phyloP scores from a whole-genome alignment of 2,329 filamentous ascomycete genomes.

The Xenoacremonium recifei region DNA sequence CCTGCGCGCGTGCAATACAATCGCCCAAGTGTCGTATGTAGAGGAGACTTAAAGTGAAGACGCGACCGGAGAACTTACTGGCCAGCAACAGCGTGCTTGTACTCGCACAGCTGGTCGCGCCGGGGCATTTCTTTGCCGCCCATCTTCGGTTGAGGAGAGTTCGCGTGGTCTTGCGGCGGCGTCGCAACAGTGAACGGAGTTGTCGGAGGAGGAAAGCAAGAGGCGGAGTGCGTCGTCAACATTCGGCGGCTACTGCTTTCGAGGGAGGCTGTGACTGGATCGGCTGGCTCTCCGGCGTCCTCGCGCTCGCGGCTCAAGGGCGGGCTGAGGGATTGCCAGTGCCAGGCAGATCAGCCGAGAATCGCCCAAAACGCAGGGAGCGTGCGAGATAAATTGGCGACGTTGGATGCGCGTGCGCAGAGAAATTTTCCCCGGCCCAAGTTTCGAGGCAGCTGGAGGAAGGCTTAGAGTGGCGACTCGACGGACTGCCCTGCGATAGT shows the following conservation, averaged over 20 bases:
- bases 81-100: constrained; percentile 76
- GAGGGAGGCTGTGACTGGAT: no score
- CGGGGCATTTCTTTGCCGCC: constrained; percentile 47
- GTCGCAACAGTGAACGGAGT: no score
- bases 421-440: background rate
- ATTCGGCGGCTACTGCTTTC: no score
- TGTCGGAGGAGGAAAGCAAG: no score
- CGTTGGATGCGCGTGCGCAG: no score
- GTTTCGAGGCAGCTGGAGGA: background rate
- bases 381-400: background rate
- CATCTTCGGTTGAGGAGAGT: no score
- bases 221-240: no score
- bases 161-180: no score
- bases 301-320: constrained; percentile 12
- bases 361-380: constrained; percentile 1
- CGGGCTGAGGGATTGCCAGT: constrained; percentile 12
- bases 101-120: constrained; percentile 62
- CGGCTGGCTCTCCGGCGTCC: no score
- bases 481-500: constrained; percentile 14
- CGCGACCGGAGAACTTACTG: constrained; percentile 68
- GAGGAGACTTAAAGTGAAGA: background rate
- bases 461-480: constrained; percentile 20
- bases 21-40: background rate
- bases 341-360: constrained; percentile 2
- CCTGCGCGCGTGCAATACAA: background rate